Conservation (phyloP, 805 yeast genomes). For the Saccharomycopsis oosterbeekiorum region DNA sequence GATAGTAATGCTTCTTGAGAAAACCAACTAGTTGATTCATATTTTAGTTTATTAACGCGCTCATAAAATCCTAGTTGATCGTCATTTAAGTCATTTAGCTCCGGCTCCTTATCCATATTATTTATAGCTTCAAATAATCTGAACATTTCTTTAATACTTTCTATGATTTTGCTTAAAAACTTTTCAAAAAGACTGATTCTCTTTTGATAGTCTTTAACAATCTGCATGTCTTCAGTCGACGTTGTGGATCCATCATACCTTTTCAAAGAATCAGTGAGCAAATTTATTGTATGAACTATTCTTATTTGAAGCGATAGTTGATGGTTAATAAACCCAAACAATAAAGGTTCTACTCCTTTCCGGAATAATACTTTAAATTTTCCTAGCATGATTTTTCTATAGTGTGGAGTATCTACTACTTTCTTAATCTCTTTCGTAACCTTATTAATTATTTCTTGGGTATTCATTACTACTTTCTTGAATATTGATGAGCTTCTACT, state of each 20-base stretch:
- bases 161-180: conserved; percentile 2
- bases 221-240: background rate
- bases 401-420: conserved; percentile 7
- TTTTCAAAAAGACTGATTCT: background rate
- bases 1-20: conserved; percentile 10
- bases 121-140: conserved; percentile 7
- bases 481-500: conserved; percentile 10
- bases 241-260: background rate
- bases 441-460: conserved; percentile 5
- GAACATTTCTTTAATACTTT: conserved; percentile 1
- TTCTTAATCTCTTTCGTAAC: conserved; percentile 1
- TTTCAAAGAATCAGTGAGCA: conserved; percentile 8
- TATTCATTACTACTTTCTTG: conserved; percentile 15
- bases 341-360: conserved; percentile 5
- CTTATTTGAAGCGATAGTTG: conserved; percentile 10
- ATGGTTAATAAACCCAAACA: conserved; percentile 10
- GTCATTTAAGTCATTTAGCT: background rate
- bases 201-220: conserved; percentile 4
- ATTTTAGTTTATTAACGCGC: conserved; percentile 4
- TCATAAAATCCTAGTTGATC: conserved; percentile 6
- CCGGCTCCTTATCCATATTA: conserved; percentile 11
- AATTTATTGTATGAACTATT: conserved; percentile 13
- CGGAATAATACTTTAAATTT: conserved; percentile 9
- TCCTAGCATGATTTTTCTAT: conserved; percentile 12
- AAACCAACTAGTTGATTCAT: conserved; percentile 3